Percentiles rank a stretch among this genome's conserved stretches.
Evolutionary conservation across 306 rosid species (phyloP).

Genomic region (Gynostemma pentaphyllum): DNA sequence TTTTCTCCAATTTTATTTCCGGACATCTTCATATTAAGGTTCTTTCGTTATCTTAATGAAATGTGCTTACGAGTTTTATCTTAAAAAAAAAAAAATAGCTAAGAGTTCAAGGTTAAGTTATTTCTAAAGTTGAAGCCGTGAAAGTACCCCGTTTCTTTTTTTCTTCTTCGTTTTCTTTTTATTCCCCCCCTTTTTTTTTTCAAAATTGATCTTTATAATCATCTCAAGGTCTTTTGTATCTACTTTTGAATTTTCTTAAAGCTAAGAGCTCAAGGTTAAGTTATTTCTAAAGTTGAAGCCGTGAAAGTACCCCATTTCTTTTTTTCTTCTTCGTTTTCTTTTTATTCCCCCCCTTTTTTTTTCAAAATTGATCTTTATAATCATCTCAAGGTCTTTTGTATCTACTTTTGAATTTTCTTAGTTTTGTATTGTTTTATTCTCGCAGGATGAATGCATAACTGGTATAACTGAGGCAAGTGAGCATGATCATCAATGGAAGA

Average conservation of each 20-base stretch:
- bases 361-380: too few species aligned
- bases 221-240: too few species aligned
- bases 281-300: background rate
- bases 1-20: background rate
- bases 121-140: background rate
- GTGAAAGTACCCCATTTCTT: constrained; percentile 1
- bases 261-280: too few species aligned
- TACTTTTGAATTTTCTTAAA: background rate
- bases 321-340: background rate
- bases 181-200: too few species aligned
- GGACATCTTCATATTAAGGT: background rate
- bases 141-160: constrained; percentile 3
- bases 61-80: too few species aligned
- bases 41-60: too few species aligned
- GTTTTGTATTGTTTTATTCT: background rate
- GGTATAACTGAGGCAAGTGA: constrained; percentile 28
- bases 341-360: too few species aligned
- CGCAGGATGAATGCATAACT: constrained; percentile 42
- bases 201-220: too few species aligned
- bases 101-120: too few species aligned
- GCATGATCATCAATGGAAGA: constrained; percentile 38
- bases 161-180: background rate
- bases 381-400: too few species aligned
- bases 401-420: background rate
- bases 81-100: too few species aligned